phyloP scores from a whole-genome alignment of 2,329 filamentous ascomycete species.

The Cladosporium sp. region DNA sequence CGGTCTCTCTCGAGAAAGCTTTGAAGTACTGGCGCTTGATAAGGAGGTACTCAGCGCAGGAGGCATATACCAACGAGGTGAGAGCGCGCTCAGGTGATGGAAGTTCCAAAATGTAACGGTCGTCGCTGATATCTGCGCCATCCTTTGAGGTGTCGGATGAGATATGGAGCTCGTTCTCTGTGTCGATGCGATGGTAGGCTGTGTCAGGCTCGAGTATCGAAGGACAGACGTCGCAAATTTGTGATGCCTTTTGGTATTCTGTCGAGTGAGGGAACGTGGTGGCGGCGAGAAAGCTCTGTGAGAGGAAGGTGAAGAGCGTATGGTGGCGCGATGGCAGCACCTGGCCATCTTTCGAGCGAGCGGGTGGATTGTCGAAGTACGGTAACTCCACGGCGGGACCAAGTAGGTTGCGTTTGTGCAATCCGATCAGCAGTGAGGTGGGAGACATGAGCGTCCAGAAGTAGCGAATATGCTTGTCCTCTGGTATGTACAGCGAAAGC shows the following conservation, averaged over 20 bases:
- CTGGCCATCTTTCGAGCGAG: not conserved
- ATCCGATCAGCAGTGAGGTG: conserved; percentile 9
- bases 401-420: conserved; percentile 1
- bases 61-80: conserved; percentile 13
- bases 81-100: conserved; percentile 19
- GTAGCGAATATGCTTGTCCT: conserved; percentile 19
- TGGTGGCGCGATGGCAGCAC: conserved; percentile 5
- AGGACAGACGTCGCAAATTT: conserved; percentile 17
- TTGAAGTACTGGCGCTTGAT: conserved; percentile 23
- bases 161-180: not conserved
- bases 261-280: conserved; percentile 18
- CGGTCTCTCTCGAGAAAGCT: conserved; percentile 10
- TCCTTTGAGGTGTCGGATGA: conserved; percentile 4
- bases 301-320: conserved; percentile 18
- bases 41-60: conserved; percentile 22
- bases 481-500: conserved; percentile 18
- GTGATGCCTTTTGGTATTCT: conserved; percentile 18
- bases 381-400: not conserved
- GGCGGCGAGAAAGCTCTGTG: conserved; percentile 16
- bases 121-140: conserved; percentile 8
- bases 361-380: not conserved
- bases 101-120: conserved; percentile 21
- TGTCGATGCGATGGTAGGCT: conserved; percentile 16
- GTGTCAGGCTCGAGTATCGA: conserved; percentile 13
- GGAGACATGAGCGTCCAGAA: conserved; percentile 19